Evolutionary conservation across 108 stramenopile species (phyloP), one percentile per base, ranked within the genome.

Genomic region (Licmophora abbreviata): DNA sequence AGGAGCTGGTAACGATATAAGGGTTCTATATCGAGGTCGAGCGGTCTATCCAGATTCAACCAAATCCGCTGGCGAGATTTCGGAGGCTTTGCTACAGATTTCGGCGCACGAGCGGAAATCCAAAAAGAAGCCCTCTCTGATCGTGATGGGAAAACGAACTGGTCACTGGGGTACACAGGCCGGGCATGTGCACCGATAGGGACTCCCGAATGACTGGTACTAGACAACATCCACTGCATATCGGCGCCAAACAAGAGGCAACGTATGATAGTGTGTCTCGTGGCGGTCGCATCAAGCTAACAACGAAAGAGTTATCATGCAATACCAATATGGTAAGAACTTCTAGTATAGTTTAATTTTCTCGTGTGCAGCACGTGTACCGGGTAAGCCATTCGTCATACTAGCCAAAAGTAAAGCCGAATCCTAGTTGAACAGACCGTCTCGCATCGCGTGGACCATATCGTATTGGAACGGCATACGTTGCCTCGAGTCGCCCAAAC

Each of bases 391-490:
- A n/a, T n/a, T n/a, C n/a, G n/a, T 40, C 34, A 35, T 23, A 9
- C 61, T 66, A 86, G 20, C 85, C 85, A 77, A 77, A 80, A 33
- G 58, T 62, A 52, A 83, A 81, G 15, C 86, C 81, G 56, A 88
- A 74, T 26, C 86, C 86, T 60, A 83, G 69, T 54, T 90, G 88
- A n/a, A 85, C 57, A 41, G 75, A 66, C 51, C 78, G 65, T 33
- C 77, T 55, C 15, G 76, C 76, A 74, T 90, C 88, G 29, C 62
- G 29, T 9, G 89, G 85, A 43, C 85, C 85, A 64, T 80, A 86
- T 29, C 89, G 66, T n/a, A 84, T 8, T 7, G 84, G 89, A 43
- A 73, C 74, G 0, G 89, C 82, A 55, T 91, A 91, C 18, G 89
- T 91, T 4, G 61, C 62, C 51, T 91, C 89, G 14, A 79, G 50